Percentiles rank a stretch among this genome's conserved stretches.
Conservation (phyloP, 2,329 filamentous ascomycete genomes). For the Aureobasidium sp. region DNA sequence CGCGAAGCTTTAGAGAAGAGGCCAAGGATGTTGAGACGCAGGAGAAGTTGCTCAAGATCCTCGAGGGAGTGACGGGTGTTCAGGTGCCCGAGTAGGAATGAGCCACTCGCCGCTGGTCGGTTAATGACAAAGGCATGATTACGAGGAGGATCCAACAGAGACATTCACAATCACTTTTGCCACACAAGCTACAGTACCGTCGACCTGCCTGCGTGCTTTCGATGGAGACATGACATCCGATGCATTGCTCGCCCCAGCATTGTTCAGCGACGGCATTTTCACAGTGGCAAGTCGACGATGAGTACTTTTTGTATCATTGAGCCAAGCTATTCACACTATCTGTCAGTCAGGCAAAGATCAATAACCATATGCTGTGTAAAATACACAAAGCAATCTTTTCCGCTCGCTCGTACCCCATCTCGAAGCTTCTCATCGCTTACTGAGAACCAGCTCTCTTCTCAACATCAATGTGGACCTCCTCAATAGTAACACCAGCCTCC, state of each 20-base stretch:
- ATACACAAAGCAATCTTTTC: not conserved
- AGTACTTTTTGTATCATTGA: too few relatives aligned
- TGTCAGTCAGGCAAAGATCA: not conserved
- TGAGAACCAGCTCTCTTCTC: slow-evolving; percentile 26
- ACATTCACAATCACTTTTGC: too few relatives aligned
- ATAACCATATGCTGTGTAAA: not conserved
- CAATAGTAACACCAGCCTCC: slow-evolving; percentile 23
- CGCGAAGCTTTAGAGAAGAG: slow-evolving; percentile 24
- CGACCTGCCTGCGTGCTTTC: too few relatives aligned
- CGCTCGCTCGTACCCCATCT: not conserved
- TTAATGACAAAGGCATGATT: too few relatives aligned
- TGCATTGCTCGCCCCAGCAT: too few relatives aligned
- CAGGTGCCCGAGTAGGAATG: slow-evolving; percentile 22
- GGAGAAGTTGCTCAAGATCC: slow-evolving; percentile 37
- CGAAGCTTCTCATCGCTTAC: not conserved
- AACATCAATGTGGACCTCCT: slow-evolving; percentile 24
- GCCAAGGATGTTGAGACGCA: slow-evolving; percentile 37
- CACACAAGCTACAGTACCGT: too few relatives aligned
- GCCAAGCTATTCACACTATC: not conserved
- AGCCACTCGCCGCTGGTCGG: too few relatives aligned
- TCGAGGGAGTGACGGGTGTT: slow-evolving; percentile 29
- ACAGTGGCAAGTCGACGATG: too few relatives aligned
- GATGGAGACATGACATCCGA: too few relatives aligned
- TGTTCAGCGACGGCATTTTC: too few relatives aligned
- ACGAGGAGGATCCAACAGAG: too few relatives aligned